Conservation (phyloP, 495 filamentous ascomycete genomes). For the Penicillium coffeae region DNA sequence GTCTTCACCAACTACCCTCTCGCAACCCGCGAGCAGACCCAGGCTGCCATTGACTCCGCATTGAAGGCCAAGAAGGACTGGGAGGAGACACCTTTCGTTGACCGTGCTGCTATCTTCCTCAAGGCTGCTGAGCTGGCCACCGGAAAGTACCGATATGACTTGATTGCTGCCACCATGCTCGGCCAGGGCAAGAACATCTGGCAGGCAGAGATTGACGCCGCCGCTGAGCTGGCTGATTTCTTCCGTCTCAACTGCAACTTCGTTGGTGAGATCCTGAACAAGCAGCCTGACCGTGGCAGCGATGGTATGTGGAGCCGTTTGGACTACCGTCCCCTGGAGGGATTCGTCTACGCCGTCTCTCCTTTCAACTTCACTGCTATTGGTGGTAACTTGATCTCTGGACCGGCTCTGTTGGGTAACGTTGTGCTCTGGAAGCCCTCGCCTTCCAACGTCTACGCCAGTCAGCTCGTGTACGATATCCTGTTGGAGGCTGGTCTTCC, state of each 20-base stretch:
- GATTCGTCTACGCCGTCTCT: slow-evolving; percentile 81
- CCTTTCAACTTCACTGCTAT: slow-evolving; percentile 92
- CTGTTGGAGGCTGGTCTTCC: slow-evolving; percentile 85
- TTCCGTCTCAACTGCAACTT: slow-evolving; percentile 76
- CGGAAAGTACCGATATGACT: slow-evolving; percentile 85
- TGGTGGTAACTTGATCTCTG: slow-evolving; percentile 69
- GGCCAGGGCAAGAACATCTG: slow-evolving; percentile 97
- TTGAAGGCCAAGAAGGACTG: slow-evolving; percentile 77
- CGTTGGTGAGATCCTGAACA: slow-evolving; percentile 69
- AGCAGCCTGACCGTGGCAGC: slow-evolving; percentile 59
- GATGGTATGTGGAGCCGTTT: slow-evolving; percentile 71
- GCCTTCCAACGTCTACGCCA: slow-evolving; percentile 70
- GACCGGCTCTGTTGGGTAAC: slow-evolving; percentile 76
- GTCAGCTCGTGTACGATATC: slow-evolving; percentile 73
- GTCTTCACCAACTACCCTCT: slow-evolving; percentile 72
- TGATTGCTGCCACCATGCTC: slow-evolving; percentile 92
- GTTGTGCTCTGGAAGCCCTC: slow-evolving; percentile 89
- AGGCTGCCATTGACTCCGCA: slow-evolving; percentile 71
- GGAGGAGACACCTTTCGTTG: slow-evolving; percentile 79
- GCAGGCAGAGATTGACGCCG: slow-evolving; percentile 96
- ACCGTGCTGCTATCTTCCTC: slow-evolving; percentile 86
- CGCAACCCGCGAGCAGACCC: slow-evolving; percentile 65
- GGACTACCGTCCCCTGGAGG: slow-evolving; percentile 80
- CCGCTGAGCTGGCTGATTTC: slow-evolving; percentile 89
- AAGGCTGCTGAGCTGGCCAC: slow-evolving; percentile 89